Conservation (phyloP, 2,329 filamentous ascomycete genomes). For the Chrysoporthe puriensis region DNA sequence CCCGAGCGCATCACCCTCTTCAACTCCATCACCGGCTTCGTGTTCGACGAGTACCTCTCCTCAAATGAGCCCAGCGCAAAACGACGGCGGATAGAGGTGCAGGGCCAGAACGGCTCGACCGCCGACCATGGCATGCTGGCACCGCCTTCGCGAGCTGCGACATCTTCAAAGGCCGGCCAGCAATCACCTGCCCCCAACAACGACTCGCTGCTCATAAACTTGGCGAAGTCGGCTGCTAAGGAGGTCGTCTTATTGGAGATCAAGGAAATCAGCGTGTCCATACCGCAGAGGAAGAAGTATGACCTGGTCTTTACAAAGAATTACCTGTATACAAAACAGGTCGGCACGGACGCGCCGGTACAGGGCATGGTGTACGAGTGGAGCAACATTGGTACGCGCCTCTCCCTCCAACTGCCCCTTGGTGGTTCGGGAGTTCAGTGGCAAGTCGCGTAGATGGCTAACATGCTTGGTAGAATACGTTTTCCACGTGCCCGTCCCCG, state of each 20-base stretch:
- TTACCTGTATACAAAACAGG: conserved; percentile 60
- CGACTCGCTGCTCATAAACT: conserved; percentile 27
- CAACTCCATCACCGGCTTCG: conserved; percentile 45
- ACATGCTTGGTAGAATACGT: conserved; percentile 52
- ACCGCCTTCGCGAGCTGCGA: conserved; percentile 9
- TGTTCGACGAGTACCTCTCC: conserved; percentile 22
- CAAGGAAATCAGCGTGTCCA: conserved; percentile 68
- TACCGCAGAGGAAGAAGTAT: conserved; percentile 71
- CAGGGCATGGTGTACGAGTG: conserved; percentile 61
- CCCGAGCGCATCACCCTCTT: conserved; percentile 56
- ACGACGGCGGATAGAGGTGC: conserved; percentile 23
- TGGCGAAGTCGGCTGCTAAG: conserved; percentile 43
- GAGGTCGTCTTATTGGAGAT: conserved; percentile 62
- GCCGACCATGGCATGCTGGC: conserved; percentile 19
- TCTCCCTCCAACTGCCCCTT: neutral
- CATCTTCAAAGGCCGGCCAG: conserved; percentile 13
- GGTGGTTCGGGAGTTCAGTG: too few relatives aligned
- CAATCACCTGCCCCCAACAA: conserved; percentile 18
- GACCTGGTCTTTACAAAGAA: conserved; percentile 64
- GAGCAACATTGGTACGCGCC: conserved; percentile 62
- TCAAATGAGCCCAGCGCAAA: conserved; percentile 26
- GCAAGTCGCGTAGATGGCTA: neutral
- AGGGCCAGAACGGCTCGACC: conserved; percentile 24
- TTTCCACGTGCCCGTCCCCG: conserved; percentile 68
- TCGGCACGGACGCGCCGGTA: conserved; percentile 55